phyloP scores from a whole-genome alignment of 108 stramenopile species.

The Skeletonema costatum region DNA sequence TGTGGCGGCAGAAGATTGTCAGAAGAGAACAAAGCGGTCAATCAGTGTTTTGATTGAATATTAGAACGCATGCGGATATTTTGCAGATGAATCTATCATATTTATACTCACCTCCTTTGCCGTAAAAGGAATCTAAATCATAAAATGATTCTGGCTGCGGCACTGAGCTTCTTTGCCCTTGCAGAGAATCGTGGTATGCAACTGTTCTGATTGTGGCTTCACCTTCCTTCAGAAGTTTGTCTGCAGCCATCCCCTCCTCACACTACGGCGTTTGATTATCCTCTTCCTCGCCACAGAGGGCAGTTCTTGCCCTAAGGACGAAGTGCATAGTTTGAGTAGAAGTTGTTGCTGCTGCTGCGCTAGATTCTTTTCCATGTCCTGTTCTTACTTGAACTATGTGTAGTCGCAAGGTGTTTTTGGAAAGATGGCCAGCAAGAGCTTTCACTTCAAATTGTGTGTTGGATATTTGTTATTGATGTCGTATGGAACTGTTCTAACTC shows the following conservation, averaged over 20 bases:
- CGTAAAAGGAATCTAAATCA: background rate
- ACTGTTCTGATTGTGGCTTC: background rate
- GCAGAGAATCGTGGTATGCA: background rate
- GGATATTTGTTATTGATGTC: too few species aligned
- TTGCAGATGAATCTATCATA: background rate
- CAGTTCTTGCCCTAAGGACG: background rate
- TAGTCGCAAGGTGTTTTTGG: background rate
- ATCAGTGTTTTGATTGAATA: background rate
- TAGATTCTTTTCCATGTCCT: background rate
- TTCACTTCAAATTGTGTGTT: too few species aligned
- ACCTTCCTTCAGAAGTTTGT: background rate
- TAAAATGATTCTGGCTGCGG: background rate
- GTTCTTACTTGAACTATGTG: background rate
- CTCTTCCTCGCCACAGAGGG: background rate
- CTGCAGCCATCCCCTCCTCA: background rate
- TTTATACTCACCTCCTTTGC: background rate
- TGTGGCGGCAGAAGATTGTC: background rate
- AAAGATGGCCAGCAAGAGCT: too few species aligned
- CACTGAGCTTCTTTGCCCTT: background rate
- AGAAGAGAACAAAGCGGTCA: background rate
- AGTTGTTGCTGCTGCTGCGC: background rate
- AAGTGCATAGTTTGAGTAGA: background rate
- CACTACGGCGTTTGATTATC: background rate
- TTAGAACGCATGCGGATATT: background rate
- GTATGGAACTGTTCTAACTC: too few species aligned